Base-by-base conservation (phyloP, 441 rosid species). In the Mallotus japonicus region DNA sequence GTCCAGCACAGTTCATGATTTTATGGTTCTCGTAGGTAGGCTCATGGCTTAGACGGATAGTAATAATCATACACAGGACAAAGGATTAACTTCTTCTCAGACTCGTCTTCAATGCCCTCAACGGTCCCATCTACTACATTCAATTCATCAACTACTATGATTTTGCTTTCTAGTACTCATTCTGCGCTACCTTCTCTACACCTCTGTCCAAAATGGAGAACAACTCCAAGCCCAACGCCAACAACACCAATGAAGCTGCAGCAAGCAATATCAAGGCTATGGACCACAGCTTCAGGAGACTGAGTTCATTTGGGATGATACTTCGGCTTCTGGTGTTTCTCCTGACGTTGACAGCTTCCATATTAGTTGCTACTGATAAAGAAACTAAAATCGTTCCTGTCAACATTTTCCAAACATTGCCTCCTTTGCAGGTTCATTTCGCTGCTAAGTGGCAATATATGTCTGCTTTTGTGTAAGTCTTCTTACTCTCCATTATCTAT, bases 401-500 rank as follows among this genome's bases (percentile, higher is more conserved):
- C n/a, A 13, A 34, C 15, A 4, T 58, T 58, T 13, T 10, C 62
- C 62, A 1, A 12, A 22, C 12, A 3, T 24, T 58, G 62, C 62
- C 62, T 58, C 62, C 62, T 9, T 22, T 58, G 16, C 40, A 32
- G 4, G 64, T 60, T 60, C 64, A 17, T 60, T n/a, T 60, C 5
- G 6, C 44, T 60, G 64, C 64, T 60, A 60, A 60, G 64, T 60
- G 42, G 64, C 64, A 61, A 14, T 28, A 61, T 15, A 4, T 13
- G 17, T 61, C 64, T 12, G 64, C 64, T 5, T 37, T 15, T 14
- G 64, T 61, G 64, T 61, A 28, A 61, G 64, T 34, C 11, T 8
- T 24, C 40, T 22, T 59, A 17, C 40, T 37, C 40, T 22, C 40
- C 62, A 9, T 13, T 7, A 9, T 28, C 14, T 60, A 28, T 28